phyloP scores from a whole-genome alignment of 208 protist genomes.

The Trypanosoma conorhini region DNA sequence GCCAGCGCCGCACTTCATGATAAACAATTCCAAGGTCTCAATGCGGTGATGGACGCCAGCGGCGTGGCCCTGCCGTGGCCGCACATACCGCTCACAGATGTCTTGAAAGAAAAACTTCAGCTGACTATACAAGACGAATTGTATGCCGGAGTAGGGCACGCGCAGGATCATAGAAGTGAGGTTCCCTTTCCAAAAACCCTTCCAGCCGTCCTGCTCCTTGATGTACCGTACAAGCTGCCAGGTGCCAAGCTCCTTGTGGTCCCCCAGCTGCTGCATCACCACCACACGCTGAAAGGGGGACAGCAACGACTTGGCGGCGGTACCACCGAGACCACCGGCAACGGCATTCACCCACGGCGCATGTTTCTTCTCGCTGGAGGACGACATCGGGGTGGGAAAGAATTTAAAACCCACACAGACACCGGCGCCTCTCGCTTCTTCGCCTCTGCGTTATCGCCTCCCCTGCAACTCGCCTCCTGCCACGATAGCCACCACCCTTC shows the following conservation, averaged over 20 bases:
- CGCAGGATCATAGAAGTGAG: slow-evolving; percentile 89
- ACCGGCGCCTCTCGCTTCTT: slow-evolving; percentile 1
- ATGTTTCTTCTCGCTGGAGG: slow-evolving; percentile 68
- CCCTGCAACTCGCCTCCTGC: not conserved
- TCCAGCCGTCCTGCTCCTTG: slow-evolving; percentile 59
- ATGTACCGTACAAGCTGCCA: slow-evolving; percentile 48
- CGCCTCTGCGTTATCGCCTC: not conserved
- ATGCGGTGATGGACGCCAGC: slow-evolving; percentile 3
- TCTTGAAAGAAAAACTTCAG: slow-evolving; percentile 86
- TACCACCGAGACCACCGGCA: slow-evolving; percentile 71
- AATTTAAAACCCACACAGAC: not conserved
- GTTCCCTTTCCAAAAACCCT: slow-evolving; percentile 89
- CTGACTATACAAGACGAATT: slow-evolving; percentile 81
- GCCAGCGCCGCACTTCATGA: slow-evolving; percentile 87
- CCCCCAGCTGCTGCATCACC: slow-evolving; percentile 81
- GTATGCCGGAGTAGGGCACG: slow-evolving; percentile 88
- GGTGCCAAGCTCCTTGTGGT: slow-evolving; percentile 53
- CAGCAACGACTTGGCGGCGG: slow-evolving; percentile 80
- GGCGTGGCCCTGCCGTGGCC: not conserved
- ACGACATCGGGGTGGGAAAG: slow-evolving; percentile 14
- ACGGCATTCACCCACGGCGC: slow-evolving; percentile 79
- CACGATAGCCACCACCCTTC: not conserved
- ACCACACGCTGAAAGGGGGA: slow-evolving; percentile 87
- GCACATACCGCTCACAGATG: slow-evolving; percentile 23
- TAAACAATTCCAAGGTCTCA: slow-evolving; percentile 66